Evolutionary conservation across 148 eudicot species (phyloP).

Genomic region (Vaccinium myrtillus): DNA sequence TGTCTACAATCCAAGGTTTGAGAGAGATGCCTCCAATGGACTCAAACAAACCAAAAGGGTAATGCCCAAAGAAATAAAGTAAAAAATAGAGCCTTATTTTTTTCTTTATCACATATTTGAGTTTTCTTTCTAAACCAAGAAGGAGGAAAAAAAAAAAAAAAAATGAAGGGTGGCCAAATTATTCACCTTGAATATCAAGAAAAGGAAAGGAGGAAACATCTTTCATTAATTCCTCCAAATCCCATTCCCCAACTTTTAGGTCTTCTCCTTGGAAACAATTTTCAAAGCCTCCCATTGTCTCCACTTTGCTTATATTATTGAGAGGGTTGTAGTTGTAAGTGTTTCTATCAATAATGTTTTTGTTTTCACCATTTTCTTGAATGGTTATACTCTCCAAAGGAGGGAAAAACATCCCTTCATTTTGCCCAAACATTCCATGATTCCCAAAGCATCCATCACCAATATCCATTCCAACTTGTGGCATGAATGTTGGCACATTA

Average conservation of each 20-base stretch:
- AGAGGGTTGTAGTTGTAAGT: constrained; percentile 30
- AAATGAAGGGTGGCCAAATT: background rate
- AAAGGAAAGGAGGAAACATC: constrained; percentile 61
- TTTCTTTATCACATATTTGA: background rate
- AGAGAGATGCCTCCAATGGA: constrained; percentile 8
- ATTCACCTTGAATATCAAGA: constrained; percentile 55
- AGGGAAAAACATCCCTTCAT: constrained; percentile 48
- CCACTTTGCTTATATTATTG: constrained; percentile 29
- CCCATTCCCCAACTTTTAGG: constrained; percentile 73
- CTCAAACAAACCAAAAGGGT: background rate
- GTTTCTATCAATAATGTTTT: constrained; percentile 28
- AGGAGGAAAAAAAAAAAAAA: background rate
- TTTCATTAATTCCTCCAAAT: constrained; percentile 77
- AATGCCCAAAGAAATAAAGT: background rate
- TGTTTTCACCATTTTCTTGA: constrained; percentile 34
- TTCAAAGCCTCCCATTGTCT: constrained; percentile 28
- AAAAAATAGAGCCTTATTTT: background rate
- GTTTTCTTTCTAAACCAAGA: constrained; percentile 1
- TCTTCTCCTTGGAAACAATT: constrained; percentile 57
- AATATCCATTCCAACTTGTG: constrained; percentile 25
- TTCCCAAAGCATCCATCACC: constrained; percentile 19
- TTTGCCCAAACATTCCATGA: constrained; percentile 36
- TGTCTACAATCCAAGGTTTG: constrained; percentile 13
- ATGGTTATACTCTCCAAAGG: constrained; percentile 45
- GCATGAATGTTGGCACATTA: constrained; percentile 41